A percentile compares a stretch with the other conserved stretches of the same genome.
Evolutionary conservation across 495 filamentous ascomycete genomes (phyloP).

Genomic region (Neurospora hispaniola): DNA sequence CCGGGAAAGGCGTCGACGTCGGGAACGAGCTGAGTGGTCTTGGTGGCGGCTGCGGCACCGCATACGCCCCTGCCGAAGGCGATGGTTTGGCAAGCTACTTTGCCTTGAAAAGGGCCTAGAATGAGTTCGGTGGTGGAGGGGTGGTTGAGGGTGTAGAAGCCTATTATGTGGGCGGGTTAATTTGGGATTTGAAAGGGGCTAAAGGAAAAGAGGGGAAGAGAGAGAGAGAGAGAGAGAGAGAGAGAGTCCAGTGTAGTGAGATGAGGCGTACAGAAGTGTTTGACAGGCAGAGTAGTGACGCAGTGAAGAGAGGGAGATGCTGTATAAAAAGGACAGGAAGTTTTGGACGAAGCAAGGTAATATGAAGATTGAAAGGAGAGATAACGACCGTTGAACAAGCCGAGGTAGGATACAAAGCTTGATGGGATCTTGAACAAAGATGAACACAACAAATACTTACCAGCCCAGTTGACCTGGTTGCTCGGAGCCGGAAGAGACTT

Average conservation of each 20-base stretch:
- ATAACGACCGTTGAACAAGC: not conserved
- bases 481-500: conserved; percentile 67
- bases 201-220: not conserved
- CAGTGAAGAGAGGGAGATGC: conserved; percentile 10
- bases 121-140: conserved; percentile 46
- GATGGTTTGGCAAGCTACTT: conserved; percentile 82
- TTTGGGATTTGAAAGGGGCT: not conserved
- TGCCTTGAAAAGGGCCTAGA: conserved; percentile 80
- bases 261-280: not conserved
- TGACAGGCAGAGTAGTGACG: conserved; percentile 6
- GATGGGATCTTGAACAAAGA: not conserved
- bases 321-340: not conserved
- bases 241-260: not conserved
- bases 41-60: conserved; percentile 58
- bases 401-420: not conserved
- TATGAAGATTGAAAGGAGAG: not conserved
- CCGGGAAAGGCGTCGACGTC: conserved; percentile 73
- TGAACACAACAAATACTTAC: conserved; percentile 26
- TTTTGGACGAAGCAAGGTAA: not conserved
- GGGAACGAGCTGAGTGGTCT: conserved; percentile 56
- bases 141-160: conserved; percentile 72
- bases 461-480: conserved; percentile 74
- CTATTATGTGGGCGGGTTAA: conserved; percentile 21
- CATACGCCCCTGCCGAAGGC: conserved; percentile 73
- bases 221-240: not conserved